These are phyloP conservation scores for Hyphodiscus sp. DNA, from an alignment of 2,329 filamentous ascomycete genomes.

Conservation along the genomic window DNA sequence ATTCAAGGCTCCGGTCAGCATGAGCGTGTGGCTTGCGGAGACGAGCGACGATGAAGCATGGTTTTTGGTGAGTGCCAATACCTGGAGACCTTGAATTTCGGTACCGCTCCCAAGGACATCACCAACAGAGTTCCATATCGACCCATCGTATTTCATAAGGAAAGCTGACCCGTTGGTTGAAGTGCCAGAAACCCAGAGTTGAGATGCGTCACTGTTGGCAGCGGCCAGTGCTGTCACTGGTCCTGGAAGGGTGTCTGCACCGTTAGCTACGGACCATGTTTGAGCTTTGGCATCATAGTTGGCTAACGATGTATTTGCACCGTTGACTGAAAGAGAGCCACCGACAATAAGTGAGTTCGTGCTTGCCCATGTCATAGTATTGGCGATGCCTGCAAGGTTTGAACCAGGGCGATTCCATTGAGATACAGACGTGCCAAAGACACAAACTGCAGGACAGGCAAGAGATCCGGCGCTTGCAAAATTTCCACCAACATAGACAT, in stretches of 20 bases:
- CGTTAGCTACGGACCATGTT: slow-evolving; percentile 58
- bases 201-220: slow-evolving; percentile 62
- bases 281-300: slow-evolving; percentile 64
- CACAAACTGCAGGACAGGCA: slow-evolving; percentile 74
- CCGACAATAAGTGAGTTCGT: slow-evolving; percentile 67
- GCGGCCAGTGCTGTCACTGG: slow-evolving; percentile 70
- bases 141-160: slow-evolving; percentile 75
- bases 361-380: slow-evolving; percentile 69
- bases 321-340: slow-evolving; percentile 66
- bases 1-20: slow-evolving; percentile 78
- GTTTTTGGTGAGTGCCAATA: slow-evolving; percentile 63
- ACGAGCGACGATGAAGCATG: slow-evolving; percentile 63
- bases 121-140: slow-evolving; percentile 60
- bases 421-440: slow-evolving; percentile 61
- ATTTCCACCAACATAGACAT: slow-evolving; percentile 80
- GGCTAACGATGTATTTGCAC: slow-evolving; percentile 60
- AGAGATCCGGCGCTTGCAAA: slow-evolving; percentile 81
- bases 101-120: slow-evolving; percentile 59
- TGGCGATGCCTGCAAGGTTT: slow-evolving; percentile 63
- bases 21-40: slow-evolving; percentile 60
- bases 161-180: slow-evolving; percentile 63
- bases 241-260: slow-evolving; percentile 64
- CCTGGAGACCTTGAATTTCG: slow-evolving; percentile 70
- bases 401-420: slow-evolving; percentile 79
- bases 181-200: slow-evolving; percentile 78